Conservation (phyloP, 768 basidiomycete genomes). For the Agaricus subrufescens region DNA sequence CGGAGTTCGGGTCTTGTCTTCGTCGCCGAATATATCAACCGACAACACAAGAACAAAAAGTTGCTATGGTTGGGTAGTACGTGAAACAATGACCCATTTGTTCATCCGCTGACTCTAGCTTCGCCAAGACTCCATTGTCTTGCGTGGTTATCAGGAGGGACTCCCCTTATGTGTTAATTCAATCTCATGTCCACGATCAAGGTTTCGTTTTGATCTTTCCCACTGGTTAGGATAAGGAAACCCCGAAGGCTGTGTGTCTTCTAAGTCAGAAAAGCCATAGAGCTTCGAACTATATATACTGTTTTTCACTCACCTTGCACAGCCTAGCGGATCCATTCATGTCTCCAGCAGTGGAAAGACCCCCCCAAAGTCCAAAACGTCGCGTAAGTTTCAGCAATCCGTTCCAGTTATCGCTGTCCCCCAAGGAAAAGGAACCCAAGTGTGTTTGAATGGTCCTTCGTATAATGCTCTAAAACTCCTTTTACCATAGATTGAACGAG, state of each 20-base stretch:
- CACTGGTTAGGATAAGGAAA: background rate
- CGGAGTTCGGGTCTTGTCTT: no score
- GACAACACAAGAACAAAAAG: background rate
- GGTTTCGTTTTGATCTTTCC: no score
- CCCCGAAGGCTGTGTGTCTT: slow-evolving; percentile 3
- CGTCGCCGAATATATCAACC: no score
- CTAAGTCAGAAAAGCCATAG: background rate
- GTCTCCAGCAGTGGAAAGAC: background rate
- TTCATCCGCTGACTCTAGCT: no score
- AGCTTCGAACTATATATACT: slow-evolving; percentile 1
- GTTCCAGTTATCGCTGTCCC: background rate
- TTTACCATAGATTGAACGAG: background rate
- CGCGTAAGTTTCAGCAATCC: background rate
- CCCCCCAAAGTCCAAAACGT: background rate
- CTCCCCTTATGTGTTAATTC: no score
- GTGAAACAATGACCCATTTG: background rate
- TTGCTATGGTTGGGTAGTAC: background rate
- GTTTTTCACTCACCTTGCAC: slow-evolving; percentile 2
- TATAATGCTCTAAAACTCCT: background rate
- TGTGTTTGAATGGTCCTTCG: background rate
- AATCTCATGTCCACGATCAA: no score
- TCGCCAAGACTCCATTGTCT: background rate
- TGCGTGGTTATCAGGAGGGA: background rate
- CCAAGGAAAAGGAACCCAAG: background rate
- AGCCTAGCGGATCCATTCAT: slow-evolving; percentile 1